A percentile compares a stretch with the other conserved stretches of the same genome.
Evolutionary conservation across 2,329 filamentous ascomycete genomes (phyloP).

Genomic region (Ilyonectria sp.): DNA sequence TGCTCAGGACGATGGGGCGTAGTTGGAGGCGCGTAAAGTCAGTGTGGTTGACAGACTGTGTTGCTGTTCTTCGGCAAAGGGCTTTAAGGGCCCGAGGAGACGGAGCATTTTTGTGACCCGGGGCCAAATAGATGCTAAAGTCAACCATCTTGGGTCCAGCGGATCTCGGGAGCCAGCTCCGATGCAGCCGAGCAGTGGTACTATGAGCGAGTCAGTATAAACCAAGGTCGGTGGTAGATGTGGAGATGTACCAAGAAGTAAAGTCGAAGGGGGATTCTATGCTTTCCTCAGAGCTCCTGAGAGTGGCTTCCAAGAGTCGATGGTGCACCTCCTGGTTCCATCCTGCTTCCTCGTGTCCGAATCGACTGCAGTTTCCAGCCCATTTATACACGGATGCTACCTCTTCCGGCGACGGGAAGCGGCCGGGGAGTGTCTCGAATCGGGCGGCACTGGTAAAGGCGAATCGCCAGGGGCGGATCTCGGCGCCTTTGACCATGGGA

Average conservation of each 20-base stretch:
- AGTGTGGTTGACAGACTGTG: conserved; percentile 18
- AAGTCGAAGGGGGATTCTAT: too few relatives aligned
- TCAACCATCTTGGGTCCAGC: conserved; percentile 9
- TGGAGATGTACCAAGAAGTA: too few relatives aligned
- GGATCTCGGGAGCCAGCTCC: conserved; percentile 1
- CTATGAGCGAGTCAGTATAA: neutral
- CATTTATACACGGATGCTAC: conserved; percentile 1
- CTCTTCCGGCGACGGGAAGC: conserved; percentile 2
- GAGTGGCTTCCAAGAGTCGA: neutral
- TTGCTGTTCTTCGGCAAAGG: neutral
- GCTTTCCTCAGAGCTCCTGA: too few relatives aligned
- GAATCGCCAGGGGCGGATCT: conserved; percentile 3
- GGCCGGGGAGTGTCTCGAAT: neutral
- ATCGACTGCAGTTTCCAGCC: neutral
- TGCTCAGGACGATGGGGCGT: conserved; percentile 13
- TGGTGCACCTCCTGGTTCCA: too few relatives aligned
- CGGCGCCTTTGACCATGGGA: neutral
- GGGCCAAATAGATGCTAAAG: neutral
- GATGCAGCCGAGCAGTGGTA: neutral
- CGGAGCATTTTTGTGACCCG: neutral
- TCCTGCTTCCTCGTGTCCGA: neutral
- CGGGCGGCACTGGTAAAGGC: neutral
- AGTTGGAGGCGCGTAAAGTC: conserved; percentile 17
- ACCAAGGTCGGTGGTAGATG: too few relatives aligned
- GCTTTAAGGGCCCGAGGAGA: neutral